Conservation (phyloP, 306 rosid genomes). For the Alnus glutinosa region DNA sequence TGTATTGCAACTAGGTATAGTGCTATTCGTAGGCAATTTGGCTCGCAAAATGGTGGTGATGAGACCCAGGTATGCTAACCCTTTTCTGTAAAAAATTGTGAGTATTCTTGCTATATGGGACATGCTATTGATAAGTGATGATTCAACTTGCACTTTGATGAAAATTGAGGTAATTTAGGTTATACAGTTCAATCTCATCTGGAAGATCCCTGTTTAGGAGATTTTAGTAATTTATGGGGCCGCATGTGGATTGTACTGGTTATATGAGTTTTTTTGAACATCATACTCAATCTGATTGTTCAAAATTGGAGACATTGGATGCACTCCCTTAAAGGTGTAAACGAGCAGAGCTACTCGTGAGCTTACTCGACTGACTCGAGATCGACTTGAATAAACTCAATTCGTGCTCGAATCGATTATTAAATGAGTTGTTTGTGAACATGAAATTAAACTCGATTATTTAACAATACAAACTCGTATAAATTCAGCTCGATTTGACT, state of each 20-base stretch:
- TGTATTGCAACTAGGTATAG: slow-evolving; percentile 98
- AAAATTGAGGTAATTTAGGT: slow-evolving; percentile 1
- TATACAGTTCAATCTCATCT: not conserved
- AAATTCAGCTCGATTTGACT: too few species aligned
- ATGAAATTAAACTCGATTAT: too few species aligned
- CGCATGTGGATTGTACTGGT: not conserved
- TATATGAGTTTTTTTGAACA: not conserved
- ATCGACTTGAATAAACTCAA: too few species aligned
- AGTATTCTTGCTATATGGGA: slow-evolving; percentile 10
- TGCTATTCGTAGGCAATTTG: slow-evolving; percentile 96
- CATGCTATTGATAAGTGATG: slow-evolving; percentile 4
- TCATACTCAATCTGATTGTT: not conserved
- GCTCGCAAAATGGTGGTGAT: slow-evolving; percentile 61
- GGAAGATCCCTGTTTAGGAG: not conserved
- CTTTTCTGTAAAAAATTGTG: slow-evolving; percentile 14
- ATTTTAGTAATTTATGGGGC: not conserved
- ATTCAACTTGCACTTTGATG: not conserved
- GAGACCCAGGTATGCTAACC: slow-evolving; percentile 75
- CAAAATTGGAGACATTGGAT: not conserved
- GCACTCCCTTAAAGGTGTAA: not conserved
- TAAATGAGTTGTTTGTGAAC: too few species aligned
- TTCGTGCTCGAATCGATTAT: too few species aligned
- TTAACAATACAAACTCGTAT: too few species aligned
- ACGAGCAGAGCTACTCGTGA: too few species aligned
- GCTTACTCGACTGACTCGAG: too few species aligned